A percentile compares a stretch with the other conserved stretches of the same genome.
These are phyloP conservation scores for Pythium myriotylum DNA, from an alignment of 352 stramenopile genomes.

Conservation along the genomic window DNA sequence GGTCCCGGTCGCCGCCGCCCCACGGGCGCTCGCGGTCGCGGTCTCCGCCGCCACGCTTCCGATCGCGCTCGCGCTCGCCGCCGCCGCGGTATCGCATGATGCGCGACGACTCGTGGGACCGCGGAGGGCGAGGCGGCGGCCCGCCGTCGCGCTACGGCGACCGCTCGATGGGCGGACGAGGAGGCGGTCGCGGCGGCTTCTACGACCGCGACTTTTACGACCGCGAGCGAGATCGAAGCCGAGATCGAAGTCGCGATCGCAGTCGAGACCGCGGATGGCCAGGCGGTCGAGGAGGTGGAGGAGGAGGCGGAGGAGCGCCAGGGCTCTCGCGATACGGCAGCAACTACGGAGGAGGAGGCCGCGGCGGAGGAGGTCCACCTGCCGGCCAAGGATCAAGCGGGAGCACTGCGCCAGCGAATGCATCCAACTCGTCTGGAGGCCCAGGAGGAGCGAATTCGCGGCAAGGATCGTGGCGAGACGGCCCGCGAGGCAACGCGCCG, in stretches of 20 bases:
- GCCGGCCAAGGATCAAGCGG: neutral
- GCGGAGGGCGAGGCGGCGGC: slow-evolving; percentile 14
- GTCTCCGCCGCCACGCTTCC: slow-evolving; percentile 36
- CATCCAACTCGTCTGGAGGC: neutral
- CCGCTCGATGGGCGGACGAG: slow-evolving; percentile 19
- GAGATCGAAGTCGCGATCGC: slow-evolving; percentile 22
- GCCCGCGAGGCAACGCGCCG: slow-evolving; percentile 1
- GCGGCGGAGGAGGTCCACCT: neutral
- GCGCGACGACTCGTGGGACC: slow-evolving; percentile 29
- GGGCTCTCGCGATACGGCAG: slow-evolving; percentile 26
- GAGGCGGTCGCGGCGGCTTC: slow-evolving; percentile 32
- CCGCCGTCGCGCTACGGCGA: slow-evolving; percentile 30
- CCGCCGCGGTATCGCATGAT: slow-evolving; percentile 57
- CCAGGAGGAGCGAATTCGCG: slow-evolving; percentile 1
- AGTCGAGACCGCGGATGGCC: slow-evolving; percentile 13
- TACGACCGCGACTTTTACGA: slow-evolving; percentile 34
- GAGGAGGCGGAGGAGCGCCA: neutral
- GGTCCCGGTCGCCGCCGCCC: slow-evolving; percentile 44
- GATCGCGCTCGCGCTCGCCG: slow-evolving; percentile 57
- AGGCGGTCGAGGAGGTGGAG: slow-evolving; percentile 4
- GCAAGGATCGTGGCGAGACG: slow-evolving; percentile 20
- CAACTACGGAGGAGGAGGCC: slow-evolving; percentile 21
- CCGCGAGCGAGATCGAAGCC: slow-evolving; percentile 23
- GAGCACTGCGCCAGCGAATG: neutral
- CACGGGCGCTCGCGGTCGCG: slow-evolving; percentile 38